Evolutionary conservation across 768 basidiomycete genomes (phyloP).

Genomic region (Suillus variegatus): DNA sequence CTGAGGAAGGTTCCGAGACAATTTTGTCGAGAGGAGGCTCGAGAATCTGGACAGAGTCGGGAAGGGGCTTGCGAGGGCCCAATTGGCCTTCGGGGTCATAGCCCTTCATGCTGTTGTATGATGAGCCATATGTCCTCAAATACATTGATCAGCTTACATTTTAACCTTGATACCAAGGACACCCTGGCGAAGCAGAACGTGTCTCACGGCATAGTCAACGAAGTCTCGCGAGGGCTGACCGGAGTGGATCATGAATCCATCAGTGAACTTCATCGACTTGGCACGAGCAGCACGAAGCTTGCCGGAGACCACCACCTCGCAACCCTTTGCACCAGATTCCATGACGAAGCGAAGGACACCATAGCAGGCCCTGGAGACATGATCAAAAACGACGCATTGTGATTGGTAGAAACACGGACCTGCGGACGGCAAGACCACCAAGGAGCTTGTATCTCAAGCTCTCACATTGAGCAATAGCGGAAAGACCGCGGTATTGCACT

Average conservation of each 20-base stretch:
- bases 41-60: conserved; percentile 88
- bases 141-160: conserved; percentile 60
- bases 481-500: conserved; percentile 96
- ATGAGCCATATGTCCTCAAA: conserved; percentile 16
- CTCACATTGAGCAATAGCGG: conserved; percentile 98
- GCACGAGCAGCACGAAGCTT: conserved; percentile 99
- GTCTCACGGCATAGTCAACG: conserved; percentile 96
- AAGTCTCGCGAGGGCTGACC: conserved; percentile 97
- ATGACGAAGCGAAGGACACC: conserved; percentile 99
- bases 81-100: conserved; percentile 88
- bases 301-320: conserved; percentile 98
- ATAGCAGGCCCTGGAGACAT: conserved; percentile 78
- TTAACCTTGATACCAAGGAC: conserved; percentile 99
- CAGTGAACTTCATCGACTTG: conserved; percentile 99
- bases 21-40: conserved; percentile 92
- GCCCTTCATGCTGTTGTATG: conserved; percentile 82
- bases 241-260: conserved; percentile 99
- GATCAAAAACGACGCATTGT: conserved; percentile 4
- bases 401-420: conserved; percentile 39
- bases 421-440: conserved; percentile 97
- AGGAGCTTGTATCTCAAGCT: conserved; percentile 98
- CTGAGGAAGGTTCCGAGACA: conserved; percentile 85
- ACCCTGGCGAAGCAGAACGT: conserved; percentile 97
- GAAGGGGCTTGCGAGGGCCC: conserved; percentile 92
- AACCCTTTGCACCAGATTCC: conserved; percentile 99